Conservation (phyloP, 768 basidiomycete genomes). For the Amanita brunnescens region DNA sequence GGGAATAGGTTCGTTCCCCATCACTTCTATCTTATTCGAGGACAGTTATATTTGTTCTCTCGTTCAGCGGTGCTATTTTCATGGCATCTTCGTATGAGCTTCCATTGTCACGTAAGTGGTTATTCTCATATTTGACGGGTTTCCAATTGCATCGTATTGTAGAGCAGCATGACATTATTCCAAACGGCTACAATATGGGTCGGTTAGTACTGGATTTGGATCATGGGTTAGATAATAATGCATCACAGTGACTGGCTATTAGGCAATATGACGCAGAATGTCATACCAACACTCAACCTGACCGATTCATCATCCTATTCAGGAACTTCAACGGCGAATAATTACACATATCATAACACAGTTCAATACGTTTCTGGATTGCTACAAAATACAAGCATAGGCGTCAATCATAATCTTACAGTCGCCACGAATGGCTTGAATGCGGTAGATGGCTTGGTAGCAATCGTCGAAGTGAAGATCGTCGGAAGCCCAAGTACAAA, state of each 20-base stretch:
- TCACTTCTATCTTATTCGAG: neutral
- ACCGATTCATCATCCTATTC: slow-evolving; percentile 54
- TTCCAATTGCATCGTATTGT: neutral
- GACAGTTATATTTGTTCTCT: slow-evolving; percentile 15
- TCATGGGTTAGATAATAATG: neutral
- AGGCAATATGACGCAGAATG: slow-evolving; percentile 62
- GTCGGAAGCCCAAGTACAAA: slow-evolving; percentile 22
- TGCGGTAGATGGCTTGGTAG: slow-evolving; percentile 78
- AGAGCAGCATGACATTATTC: slow-evolving; percentile 64
- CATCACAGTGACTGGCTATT: slow-evolving; percentile 66
- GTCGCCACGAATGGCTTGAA: slow-evolving; percentile 47
- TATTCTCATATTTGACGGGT: neutral
- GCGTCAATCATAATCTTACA: slow-evolving; percentile 56
- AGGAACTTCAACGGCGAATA: slow-evolving; percentile 53
- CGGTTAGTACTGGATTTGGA: slow-evolving; percentile 30
- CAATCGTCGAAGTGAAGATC: slow-evolving; percentile 67
- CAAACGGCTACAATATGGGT: slow-evolving; percentile 76
- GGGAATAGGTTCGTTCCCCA: slow-evolving; percentile 43
- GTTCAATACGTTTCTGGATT: slow-evolving; percentile 64
- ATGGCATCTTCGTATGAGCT: slow-evolving; percentile 69
- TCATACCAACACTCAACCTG: slow-evolving; percentile 37
- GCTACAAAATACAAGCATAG: slow-evolving; percentile 57
- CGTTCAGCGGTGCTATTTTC: slow-evolving; percentile 55
- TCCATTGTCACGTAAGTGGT: slow-evolving; percentile 43
- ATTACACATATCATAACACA: slow-evolving; percentile 67